A percentile compares a stretch with the other conserved stretches of the same genome.
phyloP scores from a whole-genome alignment of 2,329 filamentous ascomycete genomes.

The Stenocarpella maydis region DNA sequence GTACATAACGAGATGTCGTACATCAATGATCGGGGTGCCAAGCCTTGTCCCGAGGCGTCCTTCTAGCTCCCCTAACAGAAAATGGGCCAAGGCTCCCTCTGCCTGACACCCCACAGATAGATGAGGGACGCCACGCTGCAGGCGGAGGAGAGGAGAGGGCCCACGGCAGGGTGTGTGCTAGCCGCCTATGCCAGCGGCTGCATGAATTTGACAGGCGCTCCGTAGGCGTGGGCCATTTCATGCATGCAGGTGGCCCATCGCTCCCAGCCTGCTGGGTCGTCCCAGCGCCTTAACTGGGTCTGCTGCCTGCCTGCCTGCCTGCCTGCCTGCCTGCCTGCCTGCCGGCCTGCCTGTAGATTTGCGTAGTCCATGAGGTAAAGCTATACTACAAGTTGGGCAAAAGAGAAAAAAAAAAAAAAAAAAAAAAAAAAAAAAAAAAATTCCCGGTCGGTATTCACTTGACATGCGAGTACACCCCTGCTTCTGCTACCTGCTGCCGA shows the following conservation, averaged over 20 bases:
- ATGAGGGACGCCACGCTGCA: slow-evolving; percentile 13
- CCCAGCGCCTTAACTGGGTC: neutral
- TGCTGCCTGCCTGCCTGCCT: too few species aligned
- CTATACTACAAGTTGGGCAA: too few species aligned
- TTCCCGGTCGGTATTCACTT: too few species aligned
- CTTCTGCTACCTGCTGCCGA: too few species aligned
- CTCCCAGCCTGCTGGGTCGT: slow-evolving; percentile 2
- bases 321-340: too few species aligned
- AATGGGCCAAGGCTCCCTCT: neutral
- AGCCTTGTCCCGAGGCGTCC: neutral
- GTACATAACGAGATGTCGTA: neutral
- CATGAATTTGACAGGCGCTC: slow-evolving; percentile 1
- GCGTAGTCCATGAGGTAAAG: too few species aligned
- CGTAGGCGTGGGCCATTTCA: neutral
- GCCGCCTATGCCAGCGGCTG: slow-evolving; percentile 13
- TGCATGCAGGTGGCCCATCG: slow-evolving; percentile 1
- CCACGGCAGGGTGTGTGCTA: neutral
- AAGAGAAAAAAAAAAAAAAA: too few species aligned
- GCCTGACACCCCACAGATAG: neutral
- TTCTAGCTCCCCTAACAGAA: too few species aligned
- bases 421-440: too few species aligned
- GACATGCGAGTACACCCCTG: too few species aligned
- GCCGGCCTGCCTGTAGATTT: too few species aligned
- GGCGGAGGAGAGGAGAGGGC: neutral
- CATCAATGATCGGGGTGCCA: neutral